Percentiles rank a stretch among this genome's conserved stretches.
These are phyloP conservation scores for Carex myosuroides DNA, from an alignment of 176 grass and related monocot species.

Conservation along the genomic window DNA sequence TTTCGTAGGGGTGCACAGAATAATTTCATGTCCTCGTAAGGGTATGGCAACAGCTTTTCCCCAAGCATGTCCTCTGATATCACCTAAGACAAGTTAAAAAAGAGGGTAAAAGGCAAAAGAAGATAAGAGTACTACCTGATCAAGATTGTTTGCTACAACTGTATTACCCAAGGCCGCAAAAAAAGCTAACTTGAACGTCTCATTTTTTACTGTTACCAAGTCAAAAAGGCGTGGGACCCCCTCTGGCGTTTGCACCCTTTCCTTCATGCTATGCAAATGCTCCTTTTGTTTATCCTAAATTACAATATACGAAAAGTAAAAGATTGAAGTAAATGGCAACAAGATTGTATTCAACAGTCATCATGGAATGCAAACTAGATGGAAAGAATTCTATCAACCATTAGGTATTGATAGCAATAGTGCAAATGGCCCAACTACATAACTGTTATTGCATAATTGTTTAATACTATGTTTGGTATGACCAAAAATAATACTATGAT, in stretches of 20 bases:
- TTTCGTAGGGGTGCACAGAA: neutral
- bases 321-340: neutral
- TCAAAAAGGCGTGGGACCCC: constrained; percentile 90
- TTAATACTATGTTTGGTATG: neutral
- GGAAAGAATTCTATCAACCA: neutral
- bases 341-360: neutral
- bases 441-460: neutral
- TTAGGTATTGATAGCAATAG: neutral
- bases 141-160: constrained; percentile 74
- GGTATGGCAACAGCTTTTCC: neutral
- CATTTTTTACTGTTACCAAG: constrained; percentile 85
- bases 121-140: constrained; percentile 60
- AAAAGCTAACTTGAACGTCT: constrained; percentile 71
- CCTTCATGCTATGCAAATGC: constrained; percentile 40
- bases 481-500: neutral
- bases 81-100: neutral
- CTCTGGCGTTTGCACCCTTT: constrained; percentile 70
- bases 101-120: constrained; percentile 13
- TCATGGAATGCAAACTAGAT: neutral
- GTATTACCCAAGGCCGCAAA: constrained; percentile 72
- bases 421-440: neutral
- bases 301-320: neutral
- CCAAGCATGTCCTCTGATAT: neutral
- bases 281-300: constrained; percentile 83
- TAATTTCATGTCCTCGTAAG: neutral